Conservation (phyloP, 306 rosid genomes). For the Arachis hypogaea region DNA sequence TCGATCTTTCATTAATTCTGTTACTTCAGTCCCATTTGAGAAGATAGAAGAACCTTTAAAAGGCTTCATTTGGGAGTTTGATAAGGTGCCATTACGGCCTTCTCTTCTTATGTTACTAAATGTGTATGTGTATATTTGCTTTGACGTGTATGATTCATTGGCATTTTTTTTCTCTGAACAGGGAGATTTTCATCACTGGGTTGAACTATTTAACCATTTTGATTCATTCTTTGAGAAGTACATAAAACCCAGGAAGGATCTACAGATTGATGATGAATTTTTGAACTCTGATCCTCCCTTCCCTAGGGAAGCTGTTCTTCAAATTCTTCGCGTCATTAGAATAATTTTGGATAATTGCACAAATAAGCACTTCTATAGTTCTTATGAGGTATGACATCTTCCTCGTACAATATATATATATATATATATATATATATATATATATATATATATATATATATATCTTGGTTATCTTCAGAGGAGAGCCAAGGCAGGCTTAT, state of each 20-base stretch:
- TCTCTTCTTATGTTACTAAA: constrained; percentile 11
- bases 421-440: too few relatives aligned
- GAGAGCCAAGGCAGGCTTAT: constrained; percentile 17
- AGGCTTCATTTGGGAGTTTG: constrained; percentile 89
- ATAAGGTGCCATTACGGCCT: constrained; percentile 69
- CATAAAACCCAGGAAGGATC: constrained; percentile 88
- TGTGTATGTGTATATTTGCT: constrained; percentile 8
- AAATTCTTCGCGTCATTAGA: constrained; percentile 85
- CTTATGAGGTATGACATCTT: constrained; percentile 74
- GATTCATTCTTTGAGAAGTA: constrained; percentile 97
- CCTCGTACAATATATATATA: background rate
- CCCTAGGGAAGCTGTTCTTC: constrained; percentile 91
- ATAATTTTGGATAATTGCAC: constrained; percentile 94
- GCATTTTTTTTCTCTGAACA: constrained; percentile 49
- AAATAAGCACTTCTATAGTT: constrained; percentile 93
- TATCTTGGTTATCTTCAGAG: background rate
- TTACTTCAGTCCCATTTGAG: constrained; percentile 85
- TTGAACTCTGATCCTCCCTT: constrained; percentile 81
- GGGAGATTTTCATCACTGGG: constrained; percentile 99
- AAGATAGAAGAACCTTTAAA: constrained; percentile 82
- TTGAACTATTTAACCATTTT: constrained; percentile 91
- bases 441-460: background rate
- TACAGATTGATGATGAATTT: constrained; percentile 80
- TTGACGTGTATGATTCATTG: constrained; percentile 45
- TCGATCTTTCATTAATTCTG: constrained; percentile 72